Evolutionary conservation across 2,329 filamentous ascomycete species (phyloP), one percentile per base, ranked within the genome.

Genomic region (Sphaerostilbella broomeana): DNA sequence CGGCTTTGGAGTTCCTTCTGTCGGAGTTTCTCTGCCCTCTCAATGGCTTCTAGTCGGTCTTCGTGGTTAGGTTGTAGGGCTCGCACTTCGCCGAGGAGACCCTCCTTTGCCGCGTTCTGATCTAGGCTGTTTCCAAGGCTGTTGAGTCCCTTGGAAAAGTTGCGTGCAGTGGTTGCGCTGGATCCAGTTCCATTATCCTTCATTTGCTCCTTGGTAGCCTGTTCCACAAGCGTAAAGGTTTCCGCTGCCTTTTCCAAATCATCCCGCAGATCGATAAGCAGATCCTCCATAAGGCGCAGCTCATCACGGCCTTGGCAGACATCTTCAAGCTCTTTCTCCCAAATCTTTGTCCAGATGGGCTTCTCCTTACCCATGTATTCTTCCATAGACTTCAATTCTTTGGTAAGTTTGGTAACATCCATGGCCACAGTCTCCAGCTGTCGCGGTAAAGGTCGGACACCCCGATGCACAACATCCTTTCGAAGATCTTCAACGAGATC

Each of bases 301-400:
- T 95, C 81, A 57, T 97, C 90, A 50, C 89, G 81, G 56, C 95
- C 92, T 59, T 94, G 88, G 65, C 92, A 97, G 3, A 98, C 90
- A 37, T 90, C 82, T 61, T 97, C 87, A 31, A 98, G 71, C 61
- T 97, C 89, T 64, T 94, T 89, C 74, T 97, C 90, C 92, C 92
- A 98, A 48, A 97, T 94, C 76, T 95, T 95, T 39, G 88, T 95
- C 90, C 92, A 98, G 42, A 95, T 72, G 0, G 92, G 92, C 62
- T 95, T 95, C 73, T 98, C 92, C 32, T 79, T 77, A 52, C 81
- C 82, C 66, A 98, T 77, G 68, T 85, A 94, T 12, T 95, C 89
- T 58, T 95, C 86, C 75, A 98, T 83, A 65, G 86, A 89, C 73
- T 86, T 92, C 47, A 98, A 78, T 56, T 95, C 89, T 56, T 87